phyloP scores from a whole-genome alignment of 2,329 filamentous ascomycete genomes.

The Ophiostoma piceae region DNA sequence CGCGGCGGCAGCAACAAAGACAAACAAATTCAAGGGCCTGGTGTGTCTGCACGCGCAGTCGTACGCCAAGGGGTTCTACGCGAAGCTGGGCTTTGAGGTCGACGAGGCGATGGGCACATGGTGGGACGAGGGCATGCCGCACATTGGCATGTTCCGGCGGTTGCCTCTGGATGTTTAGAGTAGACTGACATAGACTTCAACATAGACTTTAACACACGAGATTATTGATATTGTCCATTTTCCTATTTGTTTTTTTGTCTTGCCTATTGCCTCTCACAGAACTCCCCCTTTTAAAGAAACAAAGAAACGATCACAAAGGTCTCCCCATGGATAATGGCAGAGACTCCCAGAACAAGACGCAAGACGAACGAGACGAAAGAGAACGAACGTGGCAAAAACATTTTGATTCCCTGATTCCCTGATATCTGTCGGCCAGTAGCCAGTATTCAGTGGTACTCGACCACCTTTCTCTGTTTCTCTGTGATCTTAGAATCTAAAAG shows the following conservation, averaged over 20 bases:
- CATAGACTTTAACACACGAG: background rate
- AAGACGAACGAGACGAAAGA: conserved; percentile 11
- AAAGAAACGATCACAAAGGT: conserved; percentile 32
- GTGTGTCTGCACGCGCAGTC: conserved; percentile 76
- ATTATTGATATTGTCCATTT: conserved; percentile 13
- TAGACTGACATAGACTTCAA: background rate
- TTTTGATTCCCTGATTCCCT: background rate
- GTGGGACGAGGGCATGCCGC: conserved; percentile 77
- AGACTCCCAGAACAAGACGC: background rate
- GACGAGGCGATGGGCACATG: conserved; percentile 72
- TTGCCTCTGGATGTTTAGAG: conserved; percentile 29
- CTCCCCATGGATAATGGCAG: conserved; percentile 36
- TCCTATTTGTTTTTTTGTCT: conserved; percentile 20
- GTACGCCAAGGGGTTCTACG: conserved; percentile 59
- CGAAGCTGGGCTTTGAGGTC: conserved; percentile 63
- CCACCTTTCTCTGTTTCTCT: too few relatives aligned
- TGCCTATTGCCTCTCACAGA: conserved; percentile 18
- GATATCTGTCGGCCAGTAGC: too few relatives aligned
- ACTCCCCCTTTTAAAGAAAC: conserved; percentile 20
- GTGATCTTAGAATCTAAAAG: too few relatives aligned
- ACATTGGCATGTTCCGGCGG: conserved; percentile 73
- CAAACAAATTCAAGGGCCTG: conserved; percentile 64
- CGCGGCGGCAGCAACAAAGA: conserved; percentile 30
- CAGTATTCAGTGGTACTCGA: too few relatives aligned
- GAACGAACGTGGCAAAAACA: conserved; percentile 17